Evolutionary conservation across 2,329 filamentous ascomycete species (phyloP), one percentile per base, ranked within the genome.

Genomic region (Fusarium penzigii): DNA sequence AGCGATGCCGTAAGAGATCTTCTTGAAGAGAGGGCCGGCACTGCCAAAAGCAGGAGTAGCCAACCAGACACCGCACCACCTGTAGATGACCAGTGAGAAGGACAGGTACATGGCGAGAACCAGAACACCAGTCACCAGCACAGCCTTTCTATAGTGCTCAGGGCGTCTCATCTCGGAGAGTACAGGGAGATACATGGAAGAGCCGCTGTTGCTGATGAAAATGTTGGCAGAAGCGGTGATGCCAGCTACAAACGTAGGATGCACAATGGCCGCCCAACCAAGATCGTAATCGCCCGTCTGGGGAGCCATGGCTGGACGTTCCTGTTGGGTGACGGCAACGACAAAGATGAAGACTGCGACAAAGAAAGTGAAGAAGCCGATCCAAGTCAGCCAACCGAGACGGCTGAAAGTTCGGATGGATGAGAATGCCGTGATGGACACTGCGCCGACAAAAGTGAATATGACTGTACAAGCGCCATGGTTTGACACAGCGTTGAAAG

Each of bases 331-430:
- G 40, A 81, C 72, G 17, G 42, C 63, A 14, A 61, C 65, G 44
- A 64, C 42, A 51, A 83, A 84, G 12, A 79, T 80, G 16, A 84
- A 68, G 16, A 85, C 75, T 65, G 85, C 85, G 3, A 85, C 64
- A 1, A 76, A 65, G 1, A 83, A 82, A 14, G 75, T 73, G 2
- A 84, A 42, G 63, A 86, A 83, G 45, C 75, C 77, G 29, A 79
- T 62, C 56, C 79, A 69, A 1, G 66, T 64, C 0, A 82, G 82
- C 12, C 83, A 81, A 1, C 85, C 75, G 0, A 82, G 71, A 9
- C 78, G 66, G 2, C 79, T 66, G 46, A 52, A 69, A 56, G 56
- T 66, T 46, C 61, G 52, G 5, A 67, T 51, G 2, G 52, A 51
- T 0, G 64, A 63, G 42, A 62, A 65, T 7, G 46, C 39, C 10